Conservation (phyloP, 176 grass and related monocot genomes). For the Tillandsia fasciculata region DNA sequence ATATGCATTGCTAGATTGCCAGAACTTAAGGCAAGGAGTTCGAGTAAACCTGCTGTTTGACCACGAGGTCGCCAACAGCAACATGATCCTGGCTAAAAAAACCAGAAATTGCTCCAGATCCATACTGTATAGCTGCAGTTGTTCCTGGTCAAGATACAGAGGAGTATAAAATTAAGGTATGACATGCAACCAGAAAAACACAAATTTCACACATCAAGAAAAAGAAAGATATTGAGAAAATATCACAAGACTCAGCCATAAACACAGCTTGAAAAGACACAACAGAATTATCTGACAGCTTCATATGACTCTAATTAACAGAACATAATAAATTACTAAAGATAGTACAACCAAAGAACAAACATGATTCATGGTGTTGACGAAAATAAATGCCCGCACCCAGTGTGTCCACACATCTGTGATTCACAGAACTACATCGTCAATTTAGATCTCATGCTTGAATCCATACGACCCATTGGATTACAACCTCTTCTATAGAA, state of each 20-base stretch:
- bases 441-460: no score
- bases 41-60: conserved; percentile 51
- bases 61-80: conserved; percentile 46
- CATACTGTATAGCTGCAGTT: conserved; percentile 72
- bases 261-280: not conserved
- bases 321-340: no score
- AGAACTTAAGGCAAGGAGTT: not conserved
- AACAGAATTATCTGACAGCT: not conserved
- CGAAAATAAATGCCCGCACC: no score
- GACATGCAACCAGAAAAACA: not conserved
- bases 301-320: no score
- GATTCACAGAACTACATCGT: no score
- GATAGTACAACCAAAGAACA: no score
- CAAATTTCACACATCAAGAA: not conserved
- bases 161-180: conserved; percentile 11
- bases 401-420: no score
- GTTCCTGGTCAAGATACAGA: conserved; percentile 34
- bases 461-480: no score
- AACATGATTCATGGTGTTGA: no score
- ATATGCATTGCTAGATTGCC: not conserved
- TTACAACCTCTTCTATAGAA: no score
- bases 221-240: not conserved
- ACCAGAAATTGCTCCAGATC: conserved; percentile 54
- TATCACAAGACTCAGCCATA: not conserved
- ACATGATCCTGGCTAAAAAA: conserved; percentile 78